Conservation (phyloP, 306 rosid species). For the Biancaea sappan region DNA sequence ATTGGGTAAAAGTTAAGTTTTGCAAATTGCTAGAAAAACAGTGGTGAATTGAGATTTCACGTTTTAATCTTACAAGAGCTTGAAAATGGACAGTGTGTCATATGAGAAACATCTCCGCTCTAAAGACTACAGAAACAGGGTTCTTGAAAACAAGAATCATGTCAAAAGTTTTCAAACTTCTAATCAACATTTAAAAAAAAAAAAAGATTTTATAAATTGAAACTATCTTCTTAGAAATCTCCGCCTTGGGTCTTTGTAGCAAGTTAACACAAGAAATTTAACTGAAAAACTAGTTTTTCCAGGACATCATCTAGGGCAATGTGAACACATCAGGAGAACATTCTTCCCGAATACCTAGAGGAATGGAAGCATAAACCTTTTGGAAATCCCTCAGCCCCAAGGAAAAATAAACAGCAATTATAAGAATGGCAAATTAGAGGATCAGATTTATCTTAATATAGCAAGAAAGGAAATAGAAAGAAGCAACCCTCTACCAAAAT, state of each 20-base stretch:
- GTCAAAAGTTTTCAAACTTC: neutral
- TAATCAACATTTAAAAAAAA: neutral
- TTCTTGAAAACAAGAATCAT: neutral
- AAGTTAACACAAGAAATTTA: neutral
- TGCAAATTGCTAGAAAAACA: neutral
- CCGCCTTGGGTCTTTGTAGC: neutral
- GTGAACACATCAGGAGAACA: neutral
- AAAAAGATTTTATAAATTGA: too few species aligned
- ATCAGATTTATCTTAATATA: neutral
- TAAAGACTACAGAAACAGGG: neutral
- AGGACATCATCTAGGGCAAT: neutral
- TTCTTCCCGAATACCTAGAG: neutral
- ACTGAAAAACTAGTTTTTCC: neutral
- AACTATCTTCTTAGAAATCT: neutral
- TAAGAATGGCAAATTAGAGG: neutral
- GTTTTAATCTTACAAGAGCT: neutral
- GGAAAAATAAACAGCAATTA: neutral
- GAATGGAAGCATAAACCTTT: neutral
- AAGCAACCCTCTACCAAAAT: constrained; percentile 4
- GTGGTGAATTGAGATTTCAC: neutral
- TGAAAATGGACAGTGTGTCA: neutral
- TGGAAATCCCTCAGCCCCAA: neutral
- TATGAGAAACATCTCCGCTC: neutral
- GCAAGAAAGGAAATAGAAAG: neutral
- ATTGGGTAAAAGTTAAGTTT: neutral